A percentile compares a stretch with the other conserved stretches of the same genome.
These are phyloP conservation scores for Claviceps humidiphila DNA, from an alignment of 2,329 filamentous ascomycete genomes.

Conservation along the genomic window DNA sequence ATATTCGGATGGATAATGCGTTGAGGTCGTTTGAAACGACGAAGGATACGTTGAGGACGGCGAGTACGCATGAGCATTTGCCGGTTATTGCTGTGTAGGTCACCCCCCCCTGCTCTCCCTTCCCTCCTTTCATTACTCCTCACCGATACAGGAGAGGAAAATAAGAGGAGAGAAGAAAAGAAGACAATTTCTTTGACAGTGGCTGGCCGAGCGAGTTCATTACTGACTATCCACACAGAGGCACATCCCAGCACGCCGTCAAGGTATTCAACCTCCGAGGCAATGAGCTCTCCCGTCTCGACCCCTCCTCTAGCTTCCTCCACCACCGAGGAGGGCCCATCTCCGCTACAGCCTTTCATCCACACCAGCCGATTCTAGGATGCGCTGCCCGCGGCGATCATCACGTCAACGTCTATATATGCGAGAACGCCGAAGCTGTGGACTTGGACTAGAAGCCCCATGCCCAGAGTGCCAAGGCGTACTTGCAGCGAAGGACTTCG, in stretches of 20 bases:
- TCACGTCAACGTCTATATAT: slow-evolving; percentile 80
- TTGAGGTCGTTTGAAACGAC: slow-evolving; percentile 64
- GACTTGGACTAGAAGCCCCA: slow-evolving; percentile 15
- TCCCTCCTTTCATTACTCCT: background rate
- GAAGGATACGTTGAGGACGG: slow-evolving; percentile 64
- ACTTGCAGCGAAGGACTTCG: slow-evolving; percentile 1
- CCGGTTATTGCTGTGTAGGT: slow-evolving; percentile 87
- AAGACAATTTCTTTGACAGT: too few relatives aligned
- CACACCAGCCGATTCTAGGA: slow-evolving; percentile 81
- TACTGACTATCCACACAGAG: slow-evolving; percentile 35
- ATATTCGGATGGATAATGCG: slow-evolving; percentile 74
- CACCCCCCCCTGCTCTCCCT: background rate
- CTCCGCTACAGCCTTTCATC: slow-evolving; percentile 84
- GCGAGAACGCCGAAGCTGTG: slow-evolving; percentile 35
- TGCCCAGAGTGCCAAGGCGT: slow-evolving; percentile 1
- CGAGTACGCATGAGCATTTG: slow-evolving; percentile 90
- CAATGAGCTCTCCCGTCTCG: slow-evolving; percentile 63
- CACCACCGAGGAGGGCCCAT: slow-evolving; percentile 73
- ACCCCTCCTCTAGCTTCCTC: slow-evolving; percentile 83
- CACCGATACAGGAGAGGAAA: too few relatives aligned
- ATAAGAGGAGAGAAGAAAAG: too few relatives aligned
- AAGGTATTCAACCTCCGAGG: slow-evolving; percentile 88
- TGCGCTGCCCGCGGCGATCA: slow-evolving; percentile 77
- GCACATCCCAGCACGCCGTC: slow-evolving; percentile 75
- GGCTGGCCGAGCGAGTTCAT: too few relatives aligned